Conservation (phyloP, 1,284 basidiomycete species). For the Rhizoctonia solani region DNA sequence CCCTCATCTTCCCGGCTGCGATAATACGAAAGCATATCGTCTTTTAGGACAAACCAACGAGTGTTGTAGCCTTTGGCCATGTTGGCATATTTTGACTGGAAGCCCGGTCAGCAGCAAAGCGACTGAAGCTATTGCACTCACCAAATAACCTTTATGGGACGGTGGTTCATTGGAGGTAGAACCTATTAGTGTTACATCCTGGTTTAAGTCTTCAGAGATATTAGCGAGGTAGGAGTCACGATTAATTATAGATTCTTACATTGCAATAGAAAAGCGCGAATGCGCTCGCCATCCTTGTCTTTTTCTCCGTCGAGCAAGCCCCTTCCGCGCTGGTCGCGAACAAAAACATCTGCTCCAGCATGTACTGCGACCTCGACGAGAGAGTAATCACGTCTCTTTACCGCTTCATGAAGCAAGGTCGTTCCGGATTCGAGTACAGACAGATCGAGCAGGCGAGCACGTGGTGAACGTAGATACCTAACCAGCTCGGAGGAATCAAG, state of each 20-base stretch:
- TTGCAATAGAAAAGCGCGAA: constrained; percentile 83
- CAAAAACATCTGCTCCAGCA: constrained; percentile 89
- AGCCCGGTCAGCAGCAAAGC: constrained; percentile 21
- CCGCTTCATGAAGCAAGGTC: constrained; percentile 87
- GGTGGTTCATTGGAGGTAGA: constrained; percentile 59
- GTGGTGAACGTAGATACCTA: constrained; percentile 63
- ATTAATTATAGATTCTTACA: constrained; percentile 53
- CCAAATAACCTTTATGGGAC: constrained; percentile 73
- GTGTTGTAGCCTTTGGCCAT: constrained; percentile 89
- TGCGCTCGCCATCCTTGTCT: constrained; percentile 72
- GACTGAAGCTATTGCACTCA: constrained; percentile 1
- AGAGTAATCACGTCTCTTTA: constrained; percentile 76
- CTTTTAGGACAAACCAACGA: constrained; percentile 92
- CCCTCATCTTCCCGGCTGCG: constrained; percentile 91
- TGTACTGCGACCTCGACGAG: constrained; percentile 83
- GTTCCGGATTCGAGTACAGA: constrained; percentile 77
- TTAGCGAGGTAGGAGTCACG: not conserved
- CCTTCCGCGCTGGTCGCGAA: constrained; percentile 78
- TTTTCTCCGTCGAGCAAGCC: constrained; percentile 70
- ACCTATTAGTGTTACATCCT: constrained; percentile 69
- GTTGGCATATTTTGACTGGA: constrained; percentile 81
- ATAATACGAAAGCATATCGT: constrained; percentile 86
- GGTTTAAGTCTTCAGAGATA: constrained; percentile 66
- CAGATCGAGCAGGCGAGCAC: constrained; percentile 64
- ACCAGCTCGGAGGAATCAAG: constrained; percentile 53